Evolutionary conservation across 208 protist species (phyloP).

Genomic region (Trypanosoma brucei): DNA sequence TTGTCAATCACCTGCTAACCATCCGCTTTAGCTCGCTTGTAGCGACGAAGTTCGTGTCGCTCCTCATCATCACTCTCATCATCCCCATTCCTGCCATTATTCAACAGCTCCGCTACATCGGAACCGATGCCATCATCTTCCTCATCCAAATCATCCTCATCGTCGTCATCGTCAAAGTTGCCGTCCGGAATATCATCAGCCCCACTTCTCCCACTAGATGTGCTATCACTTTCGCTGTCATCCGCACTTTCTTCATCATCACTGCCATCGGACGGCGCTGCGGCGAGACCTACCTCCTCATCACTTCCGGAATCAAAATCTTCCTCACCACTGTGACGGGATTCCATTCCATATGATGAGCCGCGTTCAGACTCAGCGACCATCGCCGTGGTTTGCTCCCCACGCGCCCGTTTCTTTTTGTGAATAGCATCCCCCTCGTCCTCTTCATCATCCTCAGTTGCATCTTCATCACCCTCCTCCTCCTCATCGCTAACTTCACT

Average conservation of each 20-base stretch:
- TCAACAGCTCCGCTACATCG: constrained; percentile 18
- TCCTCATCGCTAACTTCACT: not conserved
- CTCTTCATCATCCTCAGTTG: constrained; percentile 7
- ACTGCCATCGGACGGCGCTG: constrained; percentile 12
- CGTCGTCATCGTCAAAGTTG: constrained; percentile 25
- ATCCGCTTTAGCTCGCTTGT: constrained; percentile 59
- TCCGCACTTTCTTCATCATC: constrained; percentile 20
- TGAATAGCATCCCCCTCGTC: not conserved
- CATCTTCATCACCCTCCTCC: constrained; percentile 1
- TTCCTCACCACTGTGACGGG: constrained; percentile 16
- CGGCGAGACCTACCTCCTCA: constrained; percentile 27
- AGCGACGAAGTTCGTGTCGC: constrained; percentile 32
- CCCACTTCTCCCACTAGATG: too few relatives aligned
- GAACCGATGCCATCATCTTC: constrained; percentile 26
- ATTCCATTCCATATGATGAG: constrained; percentile 24
- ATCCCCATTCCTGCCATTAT: constrained; percentile 20
- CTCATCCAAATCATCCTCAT: constrained; percentile 26
- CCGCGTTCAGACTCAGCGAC: constrained; percentile 29
- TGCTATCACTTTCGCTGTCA: constrained; percentile 17
- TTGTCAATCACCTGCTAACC: constrained; percentile 2
- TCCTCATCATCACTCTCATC: constrained; percentile 29
- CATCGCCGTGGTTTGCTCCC: constrained; percentile 22
- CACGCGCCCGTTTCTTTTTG: constrained; percentile 3
- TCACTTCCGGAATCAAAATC: constrained; percentile 26
- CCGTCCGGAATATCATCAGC: constrained; percentile 13